These are phyloP conservation scores for Pseudotsuga menziesii DNA, from an alignment of 75 land plant genomes.

Conservation along the genomic window DNA sequence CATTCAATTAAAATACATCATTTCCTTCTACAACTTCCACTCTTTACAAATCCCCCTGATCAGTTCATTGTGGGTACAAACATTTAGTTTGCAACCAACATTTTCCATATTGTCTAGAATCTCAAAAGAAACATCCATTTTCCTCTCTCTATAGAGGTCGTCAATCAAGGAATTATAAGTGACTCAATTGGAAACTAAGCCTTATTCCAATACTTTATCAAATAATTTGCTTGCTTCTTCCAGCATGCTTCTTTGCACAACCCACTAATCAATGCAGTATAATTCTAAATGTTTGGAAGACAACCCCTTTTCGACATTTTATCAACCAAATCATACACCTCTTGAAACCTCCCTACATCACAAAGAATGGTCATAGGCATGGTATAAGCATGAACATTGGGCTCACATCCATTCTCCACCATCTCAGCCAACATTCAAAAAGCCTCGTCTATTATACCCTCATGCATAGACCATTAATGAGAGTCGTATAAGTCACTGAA, in stretches of 20 bases:
- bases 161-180: conserved; percentile 61
- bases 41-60: conserved; percentile 52
- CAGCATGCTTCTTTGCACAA: no score
- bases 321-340: conserved; percentile 28
- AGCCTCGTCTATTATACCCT: no score
- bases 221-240: no score
- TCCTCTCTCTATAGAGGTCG: conserved; percentile 60
- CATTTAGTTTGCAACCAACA: conserved; percentile 48
- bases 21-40: conserved; percentile 28
- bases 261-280: conserved; percentile 32
- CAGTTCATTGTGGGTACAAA: conserved; percentile 54
- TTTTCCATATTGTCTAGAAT: conserved; percentile 43
- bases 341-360: no score
- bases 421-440: no score
- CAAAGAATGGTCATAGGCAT: no score
- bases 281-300: conserved; percentile 49
- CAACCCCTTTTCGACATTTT: conserved; percentile 46
- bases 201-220: conserved; percentile 24
- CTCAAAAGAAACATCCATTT: conserved; percentile 42
- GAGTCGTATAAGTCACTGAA: no score
- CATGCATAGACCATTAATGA: no score
- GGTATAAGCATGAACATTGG: no score
- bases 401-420: no score
- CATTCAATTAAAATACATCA: conserved; percentile 28
- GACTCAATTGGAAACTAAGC: conserved; percentile 44